phyloP scores from a whole-genome alignment of 78 protist species.

The Corallochytrium limacisporum region DNA sequence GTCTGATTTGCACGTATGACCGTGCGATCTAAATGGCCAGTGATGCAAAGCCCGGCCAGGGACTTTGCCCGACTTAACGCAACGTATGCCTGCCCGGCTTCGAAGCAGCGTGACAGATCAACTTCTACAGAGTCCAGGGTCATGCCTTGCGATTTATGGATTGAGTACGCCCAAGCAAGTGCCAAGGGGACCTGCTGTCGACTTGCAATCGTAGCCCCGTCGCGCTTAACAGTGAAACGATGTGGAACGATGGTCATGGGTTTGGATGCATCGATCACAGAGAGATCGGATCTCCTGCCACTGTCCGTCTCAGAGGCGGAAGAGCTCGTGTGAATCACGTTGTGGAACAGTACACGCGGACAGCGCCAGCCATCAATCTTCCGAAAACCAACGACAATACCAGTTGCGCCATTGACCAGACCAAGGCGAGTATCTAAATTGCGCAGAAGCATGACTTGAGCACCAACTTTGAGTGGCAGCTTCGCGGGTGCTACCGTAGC shows the following conservation, averaged over 20 bases:
- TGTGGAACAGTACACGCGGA: too few species aligned
- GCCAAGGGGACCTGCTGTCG: constrained; percentile 49
- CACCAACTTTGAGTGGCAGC: constrained; percentile 7
- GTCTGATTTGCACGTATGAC: too few species aligned
- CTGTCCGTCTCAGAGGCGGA: too few species aligned
- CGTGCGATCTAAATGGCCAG: too few species aligned
- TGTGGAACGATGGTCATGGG: too few species aligned
- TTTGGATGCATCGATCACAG: too few species aligned
- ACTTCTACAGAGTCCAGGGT: constrained; percentile 35
- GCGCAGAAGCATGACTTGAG: constrained; percentile 38
- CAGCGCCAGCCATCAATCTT: too few species aligned
- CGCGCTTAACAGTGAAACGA: too few species aligned
- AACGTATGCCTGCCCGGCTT: constrained; percentile 32
- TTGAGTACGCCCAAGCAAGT: constrained; percentile 66
- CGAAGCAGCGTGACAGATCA: constrained; percentile 26
- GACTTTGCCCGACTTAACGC: constrained; percentile 28
- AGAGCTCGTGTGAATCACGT: too few species aligned
- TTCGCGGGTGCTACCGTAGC: too few species aligned
- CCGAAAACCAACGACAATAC: constrained; percentile 25
- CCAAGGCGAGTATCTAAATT: constrained; percentile 9
- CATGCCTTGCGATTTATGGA: constrained; percentile 75
- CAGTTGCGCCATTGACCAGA: constrained; percentile 32
- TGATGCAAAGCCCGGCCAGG: constrained; percentile 7
- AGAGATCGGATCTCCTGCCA: too few species aligned
- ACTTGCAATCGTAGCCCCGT: too few species aligned